Evolutionary conservation across 1,139 yeast genomes (phyloP).

Genomic region (Hyphopichia khmerensis): DNA sequence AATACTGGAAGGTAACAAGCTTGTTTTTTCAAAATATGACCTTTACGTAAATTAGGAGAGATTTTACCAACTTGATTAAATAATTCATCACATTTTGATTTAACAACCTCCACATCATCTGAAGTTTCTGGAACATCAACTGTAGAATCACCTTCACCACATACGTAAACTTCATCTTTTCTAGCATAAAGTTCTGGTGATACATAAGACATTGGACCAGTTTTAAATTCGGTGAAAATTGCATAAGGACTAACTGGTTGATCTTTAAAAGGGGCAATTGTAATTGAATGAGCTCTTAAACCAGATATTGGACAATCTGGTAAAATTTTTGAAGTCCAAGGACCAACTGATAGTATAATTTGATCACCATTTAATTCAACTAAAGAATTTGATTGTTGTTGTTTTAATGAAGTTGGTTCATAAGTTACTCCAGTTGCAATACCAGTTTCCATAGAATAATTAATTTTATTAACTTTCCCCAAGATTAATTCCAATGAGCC

Average conservation of each 20-base stretch:
- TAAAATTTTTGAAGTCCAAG: slow-evolving; percentile 89
- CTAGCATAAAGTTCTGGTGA: slow-evolving; percentile 96
- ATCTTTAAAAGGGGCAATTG: slow-evolving; percentile 74
- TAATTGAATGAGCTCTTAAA: slow-evolving; percentile 90
- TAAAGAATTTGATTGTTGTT: slow-evolving; percentile 23
- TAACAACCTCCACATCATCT: slow-evolving; percentile 87
- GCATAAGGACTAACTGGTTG: slow-evolving; percentile 86
- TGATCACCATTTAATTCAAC: slow-evolving; percentile 63
- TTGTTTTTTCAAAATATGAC: slow-evolving; percentile 79
- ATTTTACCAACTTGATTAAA: slow-evolving; percentile 80
- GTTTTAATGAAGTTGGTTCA: slow-evolving; percentile 56
- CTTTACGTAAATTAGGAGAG: slow-evolving; percentile 68
- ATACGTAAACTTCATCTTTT: slow-evolving; percentile 91
- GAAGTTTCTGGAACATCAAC: slow-evolving; percentile 93
- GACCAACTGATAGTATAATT: slow-evolving; percentile 86
- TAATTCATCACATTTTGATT: slow-evolving; percentile 84
- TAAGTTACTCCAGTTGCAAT: slow-evolving; percentile 66
- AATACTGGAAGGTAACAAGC: slow-evolving; percentile 96
- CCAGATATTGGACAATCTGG: slow-evolving; percentile 95
- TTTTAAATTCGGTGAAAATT: slow-evolving; percentile 83
- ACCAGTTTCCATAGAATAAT: slow-evolving; percentile 61
- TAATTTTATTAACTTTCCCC: slow-evolving; percentile 76
- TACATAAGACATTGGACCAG: slow-evolving; percentile 62
- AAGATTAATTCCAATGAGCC: slow-evolving; percentile 83
- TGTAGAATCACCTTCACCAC: slow-evolving; percentile 94